Evolutionary conservation across 495 filamentous ascomycete species (phyloP).

Genomic region (Podospora fimiseda): DNA sequence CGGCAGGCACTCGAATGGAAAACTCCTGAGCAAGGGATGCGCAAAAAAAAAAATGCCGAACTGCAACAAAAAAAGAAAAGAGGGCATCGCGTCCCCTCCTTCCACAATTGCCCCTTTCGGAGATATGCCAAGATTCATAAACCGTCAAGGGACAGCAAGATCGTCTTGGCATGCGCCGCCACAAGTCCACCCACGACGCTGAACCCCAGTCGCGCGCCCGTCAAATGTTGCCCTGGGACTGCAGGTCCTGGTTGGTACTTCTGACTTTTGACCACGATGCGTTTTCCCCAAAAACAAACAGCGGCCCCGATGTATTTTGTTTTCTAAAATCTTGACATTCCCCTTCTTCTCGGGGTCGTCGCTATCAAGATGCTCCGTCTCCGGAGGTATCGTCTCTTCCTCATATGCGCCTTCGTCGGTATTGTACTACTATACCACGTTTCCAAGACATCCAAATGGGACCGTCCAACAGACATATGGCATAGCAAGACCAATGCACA

Average conservation of each 20-base stretch:
- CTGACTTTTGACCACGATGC: too few relatives aligned
- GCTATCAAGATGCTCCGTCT: conserved; percentile 60
- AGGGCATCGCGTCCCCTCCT: too few relatives aligned
- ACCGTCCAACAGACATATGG: conserved; percentile 28
- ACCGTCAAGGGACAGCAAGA: neutral
- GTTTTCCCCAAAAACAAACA: too few relatives aligned
- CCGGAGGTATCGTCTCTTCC: conserved; percentile 68
- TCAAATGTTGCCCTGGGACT: too few relatives aligned
- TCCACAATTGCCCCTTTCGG: neutral
- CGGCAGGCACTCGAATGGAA: too few relatives aligned
- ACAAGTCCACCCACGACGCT: neutral
- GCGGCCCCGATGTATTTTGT: too few relatives aligned
- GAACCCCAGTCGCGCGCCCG: neutral
- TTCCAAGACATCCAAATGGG: conserved; percentile 43
- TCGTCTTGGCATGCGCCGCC: neutral
- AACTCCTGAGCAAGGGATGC: too few relatives aligned
- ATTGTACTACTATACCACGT: conserved; percentile 63
- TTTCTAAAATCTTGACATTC: too few relatives aligned
- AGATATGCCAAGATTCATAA: neutral
- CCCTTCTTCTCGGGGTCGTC: neutral
- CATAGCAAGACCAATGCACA: neutral
- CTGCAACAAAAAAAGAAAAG: too few relatives aligned
- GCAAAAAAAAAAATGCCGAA: neutral
- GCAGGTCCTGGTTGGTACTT: too few relatives aligned
- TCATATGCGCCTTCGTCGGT: conserved; percentile 61